Evolutionary conservation across 1,139 yeast genomes (phyloP).

Genomic region (Suhomyces choctaworum): DNA sequence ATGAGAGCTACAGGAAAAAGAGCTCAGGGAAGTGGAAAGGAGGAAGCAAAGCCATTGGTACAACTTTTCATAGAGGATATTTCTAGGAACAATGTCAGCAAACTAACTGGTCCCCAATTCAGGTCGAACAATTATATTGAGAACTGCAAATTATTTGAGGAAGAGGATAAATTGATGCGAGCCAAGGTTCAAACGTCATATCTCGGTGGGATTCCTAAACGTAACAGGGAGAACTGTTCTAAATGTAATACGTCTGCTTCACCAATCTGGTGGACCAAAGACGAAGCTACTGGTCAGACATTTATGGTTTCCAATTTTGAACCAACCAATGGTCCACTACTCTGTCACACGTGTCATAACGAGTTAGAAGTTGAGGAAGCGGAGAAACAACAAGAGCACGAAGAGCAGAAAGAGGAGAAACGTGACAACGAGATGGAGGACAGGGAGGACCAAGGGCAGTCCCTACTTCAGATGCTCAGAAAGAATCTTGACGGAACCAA

Average conservation of each 20-base stretch:
- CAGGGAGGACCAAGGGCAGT: too few species aligned
- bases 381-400: slow-evolving; percentile 2
- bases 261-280: slow-evolving; percentile 43
- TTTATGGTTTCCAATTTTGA: slow-evolving; percentile 11
- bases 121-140: slow-evolving; percentile 33
- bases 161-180: slow-evolving; percentile 14
- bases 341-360: slow-evolving; percentile 40
- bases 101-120: slow-evolving; percentile 35
- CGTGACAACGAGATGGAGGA: background rate
- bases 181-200: slow-evolving; percentile 13
- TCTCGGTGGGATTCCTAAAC: slow-evolving; percentile 9
- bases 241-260: slow-evolving; percentile 30
- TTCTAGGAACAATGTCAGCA: slow-evolving; percentile 21
- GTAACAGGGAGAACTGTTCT: slow-evolving; percentile 17
- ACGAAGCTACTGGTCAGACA: slow-evolving; percentile 2
- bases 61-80: slow-evolving; percentile 46
- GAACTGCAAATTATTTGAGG: slow-evolving; percentile 20
- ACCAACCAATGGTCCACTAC: slow-evolving; percentile 8
- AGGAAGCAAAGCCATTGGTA: slow-evolving; percentile 37
- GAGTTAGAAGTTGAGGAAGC: slow-evolving; percentile 12
- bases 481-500: slow-evolving; percentile 36
- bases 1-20: slow-evolving; percentile 40
- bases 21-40: slow-evolving; percentile 23
- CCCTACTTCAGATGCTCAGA: slow-evolving; percentile 25
- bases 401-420: slow-evolving; percentile 8